Percentiles rank a stretch among this genome's conserved stretches.
Conservation (phyloP, 106 monocot species). For the Platanthera guangdongensis region DNA sequence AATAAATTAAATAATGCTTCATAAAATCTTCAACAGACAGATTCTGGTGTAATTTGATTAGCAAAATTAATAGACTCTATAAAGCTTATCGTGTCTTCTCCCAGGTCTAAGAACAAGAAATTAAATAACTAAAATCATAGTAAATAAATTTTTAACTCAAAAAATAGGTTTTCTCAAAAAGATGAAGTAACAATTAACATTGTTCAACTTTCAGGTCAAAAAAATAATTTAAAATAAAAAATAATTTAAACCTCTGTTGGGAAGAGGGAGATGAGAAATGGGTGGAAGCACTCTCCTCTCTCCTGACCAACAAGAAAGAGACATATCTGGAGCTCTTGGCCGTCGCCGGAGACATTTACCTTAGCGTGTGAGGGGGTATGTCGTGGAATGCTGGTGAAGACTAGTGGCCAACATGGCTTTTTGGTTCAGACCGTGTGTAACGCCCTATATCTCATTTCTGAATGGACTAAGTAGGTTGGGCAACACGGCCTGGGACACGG, state of each 20-base stretch:
- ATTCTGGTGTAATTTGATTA: not conserved
- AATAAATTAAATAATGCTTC: not conserved
- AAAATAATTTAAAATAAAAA: not conserved
- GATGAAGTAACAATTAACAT: not conserved
- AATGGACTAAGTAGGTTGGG: too few species aligned
- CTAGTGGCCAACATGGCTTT: too few species aligned
- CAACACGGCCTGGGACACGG: too few species aligned
- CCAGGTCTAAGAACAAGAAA: not conserved
- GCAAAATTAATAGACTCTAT: not conserved
- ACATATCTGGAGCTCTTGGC: not conserved
- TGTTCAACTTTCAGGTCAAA: not conserved
- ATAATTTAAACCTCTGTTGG: too few species aligned
- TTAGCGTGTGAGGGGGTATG: too few species aligned
- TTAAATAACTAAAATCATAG: not conserved
- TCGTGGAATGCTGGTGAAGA: too few species aligned
- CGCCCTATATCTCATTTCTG: too few species aligned
- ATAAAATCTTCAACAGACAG: not conserved
- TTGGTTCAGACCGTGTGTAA: too few species aligned
- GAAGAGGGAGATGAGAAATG: not conserved
- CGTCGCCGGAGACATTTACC: too few species aligned
- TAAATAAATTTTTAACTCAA: not conserved
- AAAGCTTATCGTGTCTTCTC: not conserved
- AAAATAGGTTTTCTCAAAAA: not conserved
- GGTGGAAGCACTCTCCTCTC: slow-evolving; percentile 2
- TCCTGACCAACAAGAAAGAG: slow-evolving; percentile 21